Evolutionary conservation across 139 green algal genomes (phyloP).

Genomic region (Chlorella sp.): DNA sequence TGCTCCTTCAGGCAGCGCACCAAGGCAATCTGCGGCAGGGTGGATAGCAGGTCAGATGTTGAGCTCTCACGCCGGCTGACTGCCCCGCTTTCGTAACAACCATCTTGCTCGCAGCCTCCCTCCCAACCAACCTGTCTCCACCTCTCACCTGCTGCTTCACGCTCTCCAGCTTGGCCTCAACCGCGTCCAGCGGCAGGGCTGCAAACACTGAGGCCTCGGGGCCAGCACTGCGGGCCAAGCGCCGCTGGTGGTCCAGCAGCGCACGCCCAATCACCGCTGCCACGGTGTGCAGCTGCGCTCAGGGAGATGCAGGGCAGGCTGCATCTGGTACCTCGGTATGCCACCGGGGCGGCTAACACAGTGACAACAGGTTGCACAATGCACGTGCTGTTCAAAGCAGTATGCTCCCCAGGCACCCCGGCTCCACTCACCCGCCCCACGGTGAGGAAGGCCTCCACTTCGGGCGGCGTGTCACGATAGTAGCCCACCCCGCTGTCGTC

Average conservation of each 20-base stretch:
- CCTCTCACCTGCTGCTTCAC: slow-evolving; percentile 33
- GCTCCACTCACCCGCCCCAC: background rate
- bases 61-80: background rate
- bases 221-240: background rate
- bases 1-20: slow-evolving; percentile 24
- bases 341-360: too few relatives aligned
- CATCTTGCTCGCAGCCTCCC: background rate
- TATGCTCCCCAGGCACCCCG: too few relatives aligned
- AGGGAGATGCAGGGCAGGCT: background rate
- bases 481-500: slow-evolving; percentile 26
- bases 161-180: slow-evolving; percentile 40
- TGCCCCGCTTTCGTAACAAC: too few relatives aligned
- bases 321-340: too few relatives aligned
- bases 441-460: slow-evolving; percentile 3
- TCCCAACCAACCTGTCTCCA: background rate
- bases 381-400: too few relatives aligned
- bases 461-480: slow-evolving; percentile 9
- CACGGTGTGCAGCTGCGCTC: slow-evolving; percentile 22
- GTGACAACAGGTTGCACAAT: too few relatives aligned
- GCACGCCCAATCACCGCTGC: slow-evolving; percentile 10
- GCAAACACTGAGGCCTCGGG: slow-evolving; percentile 7
- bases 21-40: slow-evolving; percentile 34
- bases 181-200: slow-evolving; percentile 11
- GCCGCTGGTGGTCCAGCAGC: slow-evolving; percentile 14
- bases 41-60: too few relatives aligned